Conservation (phyloP, 129 eudicot species). For the Ambrosia artemisiifolia region DNA sequence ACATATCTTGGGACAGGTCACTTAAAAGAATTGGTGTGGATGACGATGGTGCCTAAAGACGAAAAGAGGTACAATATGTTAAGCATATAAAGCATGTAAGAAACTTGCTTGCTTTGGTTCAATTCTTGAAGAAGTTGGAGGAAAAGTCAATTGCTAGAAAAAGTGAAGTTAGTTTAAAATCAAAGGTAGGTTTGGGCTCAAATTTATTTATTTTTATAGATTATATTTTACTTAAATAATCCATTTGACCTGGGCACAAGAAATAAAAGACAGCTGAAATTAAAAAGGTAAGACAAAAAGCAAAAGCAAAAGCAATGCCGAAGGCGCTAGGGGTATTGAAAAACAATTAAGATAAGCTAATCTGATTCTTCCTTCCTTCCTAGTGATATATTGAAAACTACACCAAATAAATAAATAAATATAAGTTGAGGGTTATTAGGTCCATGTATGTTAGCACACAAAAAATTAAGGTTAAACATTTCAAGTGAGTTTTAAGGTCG, state of each 20-base stretch:
- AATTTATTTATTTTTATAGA: neutral
- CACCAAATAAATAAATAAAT: no score
- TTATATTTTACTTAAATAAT: neutral
- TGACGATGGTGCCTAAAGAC: slow-evolving; percentile 52
- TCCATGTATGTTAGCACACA: no score
- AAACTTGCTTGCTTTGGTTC: slow-evolving; percentile 10
- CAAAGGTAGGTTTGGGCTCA: slow-evolving; percentile 35
- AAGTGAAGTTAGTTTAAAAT: slow-evolving; percentile 40
- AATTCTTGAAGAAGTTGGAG: slow-evolving; percentile 51
- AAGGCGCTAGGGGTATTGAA: slow-evolving; percentile 29
- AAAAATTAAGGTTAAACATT: no score
- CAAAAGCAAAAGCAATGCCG: slow-evolving; percentile 47
- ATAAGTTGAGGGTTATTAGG: no score
- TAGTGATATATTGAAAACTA: no score
- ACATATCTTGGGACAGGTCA: slow-evolving; percentile 35
- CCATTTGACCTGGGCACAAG: slow-evolving; percentile 21
- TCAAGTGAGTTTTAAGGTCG: no score
- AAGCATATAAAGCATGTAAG: neutral
- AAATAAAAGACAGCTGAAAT: slow-evolving; percentile 49
- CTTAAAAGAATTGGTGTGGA: slow-evolving; percentile 31
- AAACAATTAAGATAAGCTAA: slow-evolving; percentile 41
- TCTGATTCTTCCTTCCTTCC: no score
- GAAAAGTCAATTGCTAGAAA: slow-evolving; percentile 54
- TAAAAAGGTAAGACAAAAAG: slow-evolving; percentile 43
- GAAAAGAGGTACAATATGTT: slow-evolving; percentile 57